Evolutionary conservation across 345 rosid species (phyloP), one percentile per base, ranked within the genome.

Genomic region (Syzygium aqueum): DNA sequence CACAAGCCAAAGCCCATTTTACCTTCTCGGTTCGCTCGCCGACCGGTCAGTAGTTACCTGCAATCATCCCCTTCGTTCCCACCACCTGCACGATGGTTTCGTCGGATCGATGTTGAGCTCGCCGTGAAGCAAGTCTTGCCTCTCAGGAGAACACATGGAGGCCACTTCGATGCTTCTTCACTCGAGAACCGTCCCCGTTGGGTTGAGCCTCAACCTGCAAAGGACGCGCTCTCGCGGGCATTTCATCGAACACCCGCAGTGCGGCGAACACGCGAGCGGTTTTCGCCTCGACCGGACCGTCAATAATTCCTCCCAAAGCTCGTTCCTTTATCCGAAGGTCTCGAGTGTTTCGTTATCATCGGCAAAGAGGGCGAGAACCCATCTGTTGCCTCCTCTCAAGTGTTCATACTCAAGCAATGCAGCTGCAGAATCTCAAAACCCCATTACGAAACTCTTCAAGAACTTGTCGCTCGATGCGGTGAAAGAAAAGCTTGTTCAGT

Each of bases 161-260:
- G 89, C 95, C 67, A 61, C 93, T 13, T 88, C 94, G 3, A 57
- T 92, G 77, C 93, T 95, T 77, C 93, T 94, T 89, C 93, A 93
- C 91, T 91, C 96, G 2, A 91, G 89, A 84, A 49, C 90, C 33
- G 33, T 77, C 85, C 93, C 92, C 15, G 89, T 91, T 9, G 8
- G 80, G 80, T 37, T 11, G 80, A 16, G 49, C 5, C 11, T 37
- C 49, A 49, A 19, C 27, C 10, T 37, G 80, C 80, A 10, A 40
- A 73, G 80, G 1, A 7, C 80, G 80, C 49, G 89, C 84, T 95
- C 96, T 91, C 40, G 89, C 43, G 87, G 94, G 92, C 96, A 92
- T 97, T 96, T 92, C 87, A 90, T 88, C 98, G 92, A 96, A 92
- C 98, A 91, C 52, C 51, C 91, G 43, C 91, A 78, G 83, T 89